Evolutionary conservation across 306 rosid species (phyloP).

Genomic region (Urtica urens): DNA sequence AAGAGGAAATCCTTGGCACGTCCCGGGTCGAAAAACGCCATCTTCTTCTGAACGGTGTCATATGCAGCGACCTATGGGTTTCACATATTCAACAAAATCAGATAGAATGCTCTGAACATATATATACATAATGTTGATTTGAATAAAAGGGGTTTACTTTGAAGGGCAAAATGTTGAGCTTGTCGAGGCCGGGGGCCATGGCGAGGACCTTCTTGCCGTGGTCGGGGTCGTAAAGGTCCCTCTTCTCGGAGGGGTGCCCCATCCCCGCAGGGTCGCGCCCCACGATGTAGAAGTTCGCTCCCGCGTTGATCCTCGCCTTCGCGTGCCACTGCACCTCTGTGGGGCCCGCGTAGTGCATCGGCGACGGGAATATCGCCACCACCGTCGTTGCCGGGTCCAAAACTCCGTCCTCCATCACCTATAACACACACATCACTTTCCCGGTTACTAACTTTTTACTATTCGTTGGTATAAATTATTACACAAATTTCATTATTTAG

Average conservation of each 20-base stretch:
- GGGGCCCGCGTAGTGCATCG: slow-evolving; percentile 98
- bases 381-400: slow-evolving; percentile 92
- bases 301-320: slow-evolving; percentile 89
- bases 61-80: slow-evolving; percentile 87
- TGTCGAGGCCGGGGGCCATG: slow-evolving; percentile 97
- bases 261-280: slow-evolving; percentile 99
- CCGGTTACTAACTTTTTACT: no score
- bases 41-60: slow-evolving; percentile 58
- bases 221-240: slow-evolving; percentile 89
- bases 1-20: slow-evolving; percentile 84
- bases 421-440: slow-evolving; percentile 22
- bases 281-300: slow-evolving; percentile 92
- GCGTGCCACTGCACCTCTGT: slow-evolving; percentile 99
- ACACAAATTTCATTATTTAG: no score
- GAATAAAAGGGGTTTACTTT: slow-evolving; percentile 51
- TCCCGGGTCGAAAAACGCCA: slow-evolving; percentile 91
- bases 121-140: background rate
- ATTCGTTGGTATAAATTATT: no score
- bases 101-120: background rate
- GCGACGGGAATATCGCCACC: slow-evolving; percentile 89
- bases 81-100: no score
- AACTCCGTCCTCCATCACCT: slow-evolving; percentile 94
- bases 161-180: slow-evolving; percentile 92
- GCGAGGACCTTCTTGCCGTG: slow-evolving; percentile 91
- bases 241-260: slow-evolving; percentile 91